These are phyloP conservation scores for Orbilia blumenaviensis DNA, from an alignment of 2,329 filamentous ascomycete genomes.

Conservation along the genomic window DNA sequence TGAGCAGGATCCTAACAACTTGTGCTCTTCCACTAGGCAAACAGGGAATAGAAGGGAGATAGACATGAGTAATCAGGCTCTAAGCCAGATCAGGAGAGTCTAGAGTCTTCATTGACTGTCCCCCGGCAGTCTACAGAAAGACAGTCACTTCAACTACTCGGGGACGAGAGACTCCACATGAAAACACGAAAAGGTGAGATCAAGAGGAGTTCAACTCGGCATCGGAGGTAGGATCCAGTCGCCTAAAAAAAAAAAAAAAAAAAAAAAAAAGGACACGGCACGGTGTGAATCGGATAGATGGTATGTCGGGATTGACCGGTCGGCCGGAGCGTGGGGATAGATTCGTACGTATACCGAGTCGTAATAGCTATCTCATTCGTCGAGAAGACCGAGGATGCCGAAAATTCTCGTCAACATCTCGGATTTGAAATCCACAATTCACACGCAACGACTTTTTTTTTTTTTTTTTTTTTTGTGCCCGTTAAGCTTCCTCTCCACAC, in stretches of 20 bases:
- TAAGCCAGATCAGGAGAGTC: slow-evolving; percentile 39
- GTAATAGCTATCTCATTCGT: slow-evolving; percentile 9
- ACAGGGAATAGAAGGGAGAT: slow-evolving; percentile 20
- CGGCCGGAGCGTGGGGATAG: slow-evolving; percentile 40
- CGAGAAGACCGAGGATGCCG: slow-evolving; percentile 42
- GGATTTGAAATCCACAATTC: slow-evolving; percentile 12
- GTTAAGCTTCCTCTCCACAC: neutral
- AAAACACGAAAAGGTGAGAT: slow-evolving; percentile 15
- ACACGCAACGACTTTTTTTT: neutral
- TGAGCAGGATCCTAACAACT: slow-evolving; percentile 4
- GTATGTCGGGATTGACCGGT: slow-evolving; percentile 43
- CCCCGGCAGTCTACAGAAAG: neutral
- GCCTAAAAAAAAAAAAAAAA: neutral
- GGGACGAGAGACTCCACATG: neutral
- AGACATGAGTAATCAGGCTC: slow-evolving; percentile 34
- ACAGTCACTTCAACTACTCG: neutral
- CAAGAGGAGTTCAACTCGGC: slow-evolving; percentile 26
- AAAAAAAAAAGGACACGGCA: slow-evolving; percentile 8
- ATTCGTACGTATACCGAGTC: slow-evolving; percentile 16
- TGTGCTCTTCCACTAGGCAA: neutral
- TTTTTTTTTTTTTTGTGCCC: too few relatives aligned
- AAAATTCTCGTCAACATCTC: slow-evolving; percentile 20
- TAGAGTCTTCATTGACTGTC: slow-evolving; percentile 15
- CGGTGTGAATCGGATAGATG: slow-evolving; percentile 47
- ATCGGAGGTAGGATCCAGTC: slow-evolving; percentile 39